Percentiles rank a stretch among this genome's conserved stretches.
Conservation (phyloP, 345 rosid species). For the Eucalyptus fibrosa region DNA sequence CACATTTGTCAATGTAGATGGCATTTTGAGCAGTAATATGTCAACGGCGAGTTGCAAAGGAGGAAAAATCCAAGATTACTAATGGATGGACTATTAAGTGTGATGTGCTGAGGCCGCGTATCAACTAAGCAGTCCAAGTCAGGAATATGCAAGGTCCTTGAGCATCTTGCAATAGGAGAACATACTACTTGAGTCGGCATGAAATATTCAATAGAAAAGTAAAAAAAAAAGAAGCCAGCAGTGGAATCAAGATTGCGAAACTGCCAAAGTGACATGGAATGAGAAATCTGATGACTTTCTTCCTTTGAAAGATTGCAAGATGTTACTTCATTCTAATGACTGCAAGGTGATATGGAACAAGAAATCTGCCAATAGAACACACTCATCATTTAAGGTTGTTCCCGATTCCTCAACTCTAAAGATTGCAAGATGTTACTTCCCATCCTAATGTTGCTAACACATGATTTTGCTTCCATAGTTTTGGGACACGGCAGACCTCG, state of each 20-base stretch:
- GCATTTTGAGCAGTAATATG: too few relatives aligned
- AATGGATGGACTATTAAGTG: too few relatives aligned
- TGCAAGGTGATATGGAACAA: not conserved
- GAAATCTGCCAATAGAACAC: slow-evolving; percentile 4
- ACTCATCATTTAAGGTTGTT: slow-evolving; percentile 75
- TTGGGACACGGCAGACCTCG: too few relatives aligned
- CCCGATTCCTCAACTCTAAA: not conserved
- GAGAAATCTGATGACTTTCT: not conserved
- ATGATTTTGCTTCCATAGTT: not conserved
- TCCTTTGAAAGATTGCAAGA: not conserved
- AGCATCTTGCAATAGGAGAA: not conserved
- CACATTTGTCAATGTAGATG: too few relatives aligned
- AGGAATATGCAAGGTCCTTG: too few relatives aligned
- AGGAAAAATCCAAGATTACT: too few relatives aligned
- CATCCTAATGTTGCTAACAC: not conserved
- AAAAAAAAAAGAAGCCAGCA: not conserved
- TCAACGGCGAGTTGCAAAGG: too few relatives aligned
- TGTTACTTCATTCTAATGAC: not conserved
- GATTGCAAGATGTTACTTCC: not conserved
- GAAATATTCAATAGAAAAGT: not conserved
- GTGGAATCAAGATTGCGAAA: not conserved
- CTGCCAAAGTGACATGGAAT: not conserved
- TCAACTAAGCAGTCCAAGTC: too few relatives aligned
- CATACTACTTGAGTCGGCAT: not conserved
- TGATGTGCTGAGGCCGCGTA: too few relatives aligned